A percentile compares a stretch with the other conserved stretches of the same genome.
Conservation (phyloP, 306 rosid species). For the Clitoria ternatea region DNA sequence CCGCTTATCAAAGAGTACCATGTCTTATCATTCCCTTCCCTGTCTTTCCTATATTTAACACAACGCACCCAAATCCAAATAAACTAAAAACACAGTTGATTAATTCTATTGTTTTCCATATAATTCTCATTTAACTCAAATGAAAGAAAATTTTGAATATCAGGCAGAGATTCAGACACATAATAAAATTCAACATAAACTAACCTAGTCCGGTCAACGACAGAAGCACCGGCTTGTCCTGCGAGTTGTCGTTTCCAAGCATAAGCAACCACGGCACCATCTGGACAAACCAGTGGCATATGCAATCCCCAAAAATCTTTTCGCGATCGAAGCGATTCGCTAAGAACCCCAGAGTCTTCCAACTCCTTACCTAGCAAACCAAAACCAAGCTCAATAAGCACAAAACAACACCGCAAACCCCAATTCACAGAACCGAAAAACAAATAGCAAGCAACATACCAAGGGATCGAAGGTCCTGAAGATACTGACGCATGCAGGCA, state of each 20-base stretch:
- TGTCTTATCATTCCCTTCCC: neutral
- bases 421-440: neutral
- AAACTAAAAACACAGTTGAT: neutral
- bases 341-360: constrained; percentile 81
- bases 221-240: constrained; percentile 93
- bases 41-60: neutral
- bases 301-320: constrained; percentile 91
- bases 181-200: constrained; percentile 4
- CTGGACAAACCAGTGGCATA: constrained; percentile 96
- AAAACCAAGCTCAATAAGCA: neutral
- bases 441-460: constrained; percentile 32
- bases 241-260: constrained; percentile 97
- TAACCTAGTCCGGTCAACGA: constrained; percentile 84
- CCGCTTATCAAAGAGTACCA: neutral
- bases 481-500: constrained; percentile 78
- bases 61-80: neutral
- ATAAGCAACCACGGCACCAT: constrained; percentile 89
- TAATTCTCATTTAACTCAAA: neutral
- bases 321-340: constrained; percentile 67
- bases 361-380: constrained; percentile 68
- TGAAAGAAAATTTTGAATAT: neutral
- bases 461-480: constrained; percentile 71
- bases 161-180: neutral
- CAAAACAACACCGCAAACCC: constrained; percentile 12
- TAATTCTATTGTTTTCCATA: neutral